phyloP scores from a whole-genome alignment of 352 stramenopile genomes.

The Phytophthora europaea region DNA sequence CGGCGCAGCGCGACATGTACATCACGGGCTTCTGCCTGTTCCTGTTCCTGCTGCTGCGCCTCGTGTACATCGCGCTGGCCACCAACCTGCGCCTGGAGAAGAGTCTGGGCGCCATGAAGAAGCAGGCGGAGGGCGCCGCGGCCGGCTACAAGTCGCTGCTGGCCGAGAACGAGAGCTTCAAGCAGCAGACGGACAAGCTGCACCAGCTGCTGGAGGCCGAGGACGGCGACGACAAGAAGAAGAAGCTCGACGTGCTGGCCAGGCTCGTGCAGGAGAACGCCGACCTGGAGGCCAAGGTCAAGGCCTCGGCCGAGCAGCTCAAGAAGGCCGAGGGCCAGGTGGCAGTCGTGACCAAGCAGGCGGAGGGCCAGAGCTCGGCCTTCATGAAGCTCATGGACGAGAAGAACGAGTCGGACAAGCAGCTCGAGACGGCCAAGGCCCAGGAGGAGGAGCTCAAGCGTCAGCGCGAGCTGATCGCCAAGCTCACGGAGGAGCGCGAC shows the following conservation, averaged over 20 bases:
- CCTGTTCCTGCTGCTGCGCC: constrained; percentile 80
- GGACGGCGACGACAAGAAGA: constrained; percentile 46
- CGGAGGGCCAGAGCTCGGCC: constrained; percentile 76
- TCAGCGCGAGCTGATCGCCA: constrained; percentile 56
- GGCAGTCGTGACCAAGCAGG: constrained; percentile 78
- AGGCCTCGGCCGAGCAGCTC: constrained; percentile 45
- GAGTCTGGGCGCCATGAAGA: constrained; percentile 77
- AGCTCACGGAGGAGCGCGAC: constrained; percentile 71
- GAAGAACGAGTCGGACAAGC: constrained; percentile 68
- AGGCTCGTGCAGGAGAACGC: constrained; percentile 78
- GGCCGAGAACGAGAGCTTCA: constrained; percentile 75
- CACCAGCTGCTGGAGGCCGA: constrained; percentile 53
- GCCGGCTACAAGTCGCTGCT: constrained; percentile 74
- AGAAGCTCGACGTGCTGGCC: constrained; percentile 55
- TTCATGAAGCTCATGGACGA: constrained; percentile 90
- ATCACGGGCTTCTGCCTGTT: constrained; percentile 89
- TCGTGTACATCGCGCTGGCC: constrained; percentile 79
- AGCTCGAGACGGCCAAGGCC: constrained; percentile 47
- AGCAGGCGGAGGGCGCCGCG: constrained; percentile 77
- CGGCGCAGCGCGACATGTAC: constrained; percentile 88
- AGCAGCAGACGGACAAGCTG: constrained; percentile 77
- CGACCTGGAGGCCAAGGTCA: constrained; percentile 53
- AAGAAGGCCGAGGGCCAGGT: constrained; percentile 60
- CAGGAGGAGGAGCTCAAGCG: constrained; percentile 57
- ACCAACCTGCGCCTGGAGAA: constrained; percentile 81